These are phyloP conservation scores for Magnusiomyces tetraspermus DNA, from an alignment of 1,139 yeast genomes.

Conservation along the genomic window DNA sequence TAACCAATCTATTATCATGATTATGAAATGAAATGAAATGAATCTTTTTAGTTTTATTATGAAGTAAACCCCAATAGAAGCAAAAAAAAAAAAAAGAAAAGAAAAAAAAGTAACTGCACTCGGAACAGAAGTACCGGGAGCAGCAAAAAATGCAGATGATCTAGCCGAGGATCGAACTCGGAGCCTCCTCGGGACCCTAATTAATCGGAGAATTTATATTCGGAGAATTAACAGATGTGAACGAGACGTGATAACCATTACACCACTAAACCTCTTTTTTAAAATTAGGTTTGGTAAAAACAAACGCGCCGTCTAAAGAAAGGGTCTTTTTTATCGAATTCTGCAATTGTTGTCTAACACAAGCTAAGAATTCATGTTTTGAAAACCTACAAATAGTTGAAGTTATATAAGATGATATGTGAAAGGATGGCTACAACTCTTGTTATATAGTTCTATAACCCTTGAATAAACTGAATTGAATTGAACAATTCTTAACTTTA, in stretches of 20 bases:
- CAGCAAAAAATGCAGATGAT: too few relatives aligned
- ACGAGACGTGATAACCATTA: conserved; percentile 15
- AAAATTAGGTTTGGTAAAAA: neutral
- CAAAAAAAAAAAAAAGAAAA: neutral
- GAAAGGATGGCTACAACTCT: too few relatives aligned
- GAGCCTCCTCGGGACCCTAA: conserved; percentile 15
- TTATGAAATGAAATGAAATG: neutral
- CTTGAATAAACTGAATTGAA: too few relatives aligned
- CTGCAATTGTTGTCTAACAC: neutral
- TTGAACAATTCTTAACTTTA: neutral
- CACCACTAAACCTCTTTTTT: conserved; percentile 13
- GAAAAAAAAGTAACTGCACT: conserved; percentile 4
- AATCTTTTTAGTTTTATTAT: neutral
- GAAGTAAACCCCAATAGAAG: neutral
- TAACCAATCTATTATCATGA: too few relatives aligned
- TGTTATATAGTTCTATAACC: too few relatives aligned
- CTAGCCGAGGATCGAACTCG: conserved; percentile 15
- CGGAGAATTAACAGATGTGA: conserved; percentile 9
- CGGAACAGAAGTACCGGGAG: too few relatives aligned
- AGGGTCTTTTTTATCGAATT: neutral
- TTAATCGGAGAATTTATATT: too few relatives aligned
- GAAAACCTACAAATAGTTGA: neutral
- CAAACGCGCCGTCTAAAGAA: neutral
- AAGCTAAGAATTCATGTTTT: too few relatives aligned
- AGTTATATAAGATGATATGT: neutral